Evolutionary conservation across 176 grass and related monocot species (phyloP).

Genomic region (Carex cristatella): DNA sequence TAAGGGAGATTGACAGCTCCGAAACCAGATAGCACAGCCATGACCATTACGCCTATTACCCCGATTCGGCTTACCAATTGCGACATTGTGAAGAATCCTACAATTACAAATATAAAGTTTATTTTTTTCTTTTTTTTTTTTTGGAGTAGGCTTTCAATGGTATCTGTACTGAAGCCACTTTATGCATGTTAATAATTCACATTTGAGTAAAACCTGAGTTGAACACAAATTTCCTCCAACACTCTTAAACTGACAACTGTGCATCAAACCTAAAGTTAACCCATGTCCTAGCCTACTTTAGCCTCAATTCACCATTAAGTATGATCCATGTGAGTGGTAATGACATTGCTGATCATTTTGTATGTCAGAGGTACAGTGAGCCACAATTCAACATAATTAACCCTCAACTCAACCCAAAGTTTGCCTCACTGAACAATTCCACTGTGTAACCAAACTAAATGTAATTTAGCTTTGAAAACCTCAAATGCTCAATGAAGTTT

Average conservation of each 20-base stretch:
- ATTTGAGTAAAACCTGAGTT: neutral
- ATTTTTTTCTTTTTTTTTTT: neutral
- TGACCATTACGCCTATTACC: conserved; percentile 79
- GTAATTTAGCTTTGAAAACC: neutral
- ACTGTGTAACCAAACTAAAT: neutral
- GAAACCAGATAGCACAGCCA: conserved; percentile 90
- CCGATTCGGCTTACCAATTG: conserved; percentile 92
- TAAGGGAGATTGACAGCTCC: conserved; percentile 93
- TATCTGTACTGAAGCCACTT: neutral
- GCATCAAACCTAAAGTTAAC: neutral
- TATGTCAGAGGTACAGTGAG: neutral
- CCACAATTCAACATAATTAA: neutral
- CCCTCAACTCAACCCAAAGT: neutral
- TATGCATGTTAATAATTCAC: neutral
- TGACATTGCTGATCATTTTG: neutral
- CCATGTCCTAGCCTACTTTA: neutral
- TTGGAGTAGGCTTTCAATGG: neutral
- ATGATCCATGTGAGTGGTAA: neutral
- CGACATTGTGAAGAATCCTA: conserved; percentile 89
- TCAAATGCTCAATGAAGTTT: conserved; percentile 1
- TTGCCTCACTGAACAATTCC: neutral
- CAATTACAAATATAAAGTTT: neutral
- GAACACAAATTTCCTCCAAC: neutral
- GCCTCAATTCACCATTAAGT: neutral
- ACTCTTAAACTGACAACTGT: neutral